phyloP scores from a whole-genome alignment of 176 grass and related monocot species.

The Cenchrus purpureus region DNA sequence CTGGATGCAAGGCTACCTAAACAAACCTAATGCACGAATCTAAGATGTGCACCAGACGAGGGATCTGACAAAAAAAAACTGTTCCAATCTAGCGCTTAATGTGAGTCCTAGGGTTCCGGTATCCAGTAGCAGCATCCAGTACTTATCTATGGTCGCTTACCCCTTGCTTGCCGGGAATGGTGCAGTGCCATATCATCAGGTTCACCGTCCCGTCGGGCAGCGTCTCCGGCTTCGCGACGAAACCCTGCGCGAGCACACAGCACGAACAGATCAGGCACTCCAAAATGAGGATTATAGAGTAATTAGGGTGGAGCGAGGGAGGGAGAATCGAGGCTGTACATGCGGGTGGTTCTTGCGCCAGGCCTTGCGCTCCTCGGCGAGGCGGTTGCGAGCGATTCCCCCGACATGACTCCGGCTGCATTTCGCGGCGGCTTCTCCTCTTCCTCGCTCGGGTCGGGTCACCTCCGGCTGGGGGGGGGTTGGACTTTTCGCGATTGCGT shows the following conservation, averaged over 20 bases:
- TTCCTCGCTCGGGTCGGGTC: background rate
- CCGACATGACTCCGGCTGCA: slow-evolving; percentile 53
- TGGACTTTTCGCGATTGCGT: slow-evolving; percentile 1
- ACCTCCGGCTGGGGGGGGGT: background rate
- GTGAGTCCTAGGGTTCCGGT: background rate
- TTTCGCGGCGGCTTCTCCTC: background rate
- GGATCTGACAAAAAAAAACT: background rate
- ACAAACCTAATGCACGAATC: background rate
- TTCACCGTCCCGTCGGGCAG: slow-evolving; percentile 75
- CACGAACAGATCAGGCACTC: slow-evolving; percentile 32
- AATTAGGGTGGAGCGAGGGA: background rate
- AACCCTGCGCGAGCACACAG: slow-evolving; percentile 52
- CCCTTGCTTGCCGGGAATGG: slow-evolving; percentile 94
- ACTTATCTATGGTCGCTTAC: slow-evolving; percentile 25
- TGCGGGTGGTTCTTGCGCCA: slow-evolving; percentile 98
- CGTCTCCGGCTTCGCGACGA: slow-evolving; percentile 91
- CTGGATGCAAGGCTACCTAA: background rate
- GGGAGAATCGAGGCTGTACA: slow-evolving; percentile 39
- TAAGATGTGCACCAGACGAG: background rate
- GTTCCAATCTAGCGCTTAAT: background rate
- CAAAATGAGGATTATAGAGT: background rate
- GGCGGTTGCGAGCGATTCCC: slow-evolving; percentile 87
- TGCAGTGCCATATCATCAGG: slow-evolving; percentile 92
- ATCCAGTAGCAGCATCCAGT: fast-evolving
- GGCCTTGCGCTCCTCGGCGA: slow-evolving; percentile 95